Conservation (phyloP, 1,139 yeast species). For the Kodamaea sp. region DNA sequence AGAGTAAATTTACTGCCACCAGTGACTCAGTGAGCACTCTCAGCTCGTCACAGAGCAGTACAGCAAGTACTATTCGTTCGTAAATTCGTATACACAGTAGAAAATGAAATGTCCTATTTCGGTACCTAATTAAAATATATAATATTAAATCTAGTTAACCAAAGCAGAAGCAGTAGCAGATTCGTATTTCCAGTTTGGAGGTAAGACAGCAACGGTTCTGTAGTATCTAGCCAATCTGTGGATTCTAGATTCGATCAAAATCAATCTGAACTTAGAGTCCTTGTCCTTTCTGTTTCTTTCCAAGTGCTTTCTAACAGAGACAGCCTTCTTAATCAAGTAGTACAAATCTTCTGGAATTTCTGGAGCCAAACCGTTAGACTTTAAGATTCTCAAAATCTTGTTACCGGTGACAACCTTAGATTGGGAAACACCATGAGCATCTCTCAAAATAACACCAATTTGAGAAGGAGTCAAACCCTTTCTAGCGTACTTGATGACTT, state of each 20-base stretch:
- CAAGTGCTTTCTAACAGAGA: slow-evolving; percentile 98
- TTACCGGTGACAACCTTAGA: slow-evolving; percentile 97
- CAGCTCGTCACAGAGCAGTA: too few relatives aligned
- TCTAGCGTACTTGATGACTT: slow-evolving; percentile 98
- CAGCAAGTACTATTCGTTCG: too few relatives aligned
- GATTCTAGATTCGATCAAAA: slow-evolving; percentile 99
- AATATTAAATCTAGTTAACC: slow-evolving; percentile 67
- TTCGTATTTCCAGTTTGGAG: slow-evolving; percentile 99
- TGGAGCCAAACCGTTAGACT: slow-evolving; percentile 99
- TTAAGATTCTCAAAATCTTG: slow-evolving; percentile 98
- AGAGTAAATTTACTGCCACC: too few relatives aligned
- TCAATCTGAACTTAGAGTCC: slow-evolving; percentile 99
- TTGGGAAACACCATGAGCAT: slow-evolving; percentile 99
- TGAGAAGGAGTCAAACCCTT: slow-evolving; percentile 99
- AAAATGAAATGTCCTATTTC: not conserved
- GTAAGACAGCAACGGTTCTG: slow-evolving; percentile 98
- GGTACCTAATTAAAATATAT: slow-evolving; percentile 8
- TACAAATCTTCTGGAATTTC: slow-evolving; percentile 99
- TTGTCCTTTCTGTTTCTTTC: slow-evolving; percentile 99
- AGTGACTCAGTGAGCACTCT: too few relatives aligned
- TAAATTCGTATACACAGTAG: too few relatives aligned
- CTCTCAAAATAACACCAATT: slow-evolving; percentile 99
- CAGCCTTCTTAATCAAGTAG: slow-evolving; percentile 99
- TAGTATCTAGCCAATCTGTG: slow-evolving; percentile 99
- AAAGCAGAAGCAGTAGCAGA: slow-evolving; percentile 99